phyloP scores from a whole-genome alignment of 2,329 filamentous ascomycete species.

The Volutella citrinella region DNA sequence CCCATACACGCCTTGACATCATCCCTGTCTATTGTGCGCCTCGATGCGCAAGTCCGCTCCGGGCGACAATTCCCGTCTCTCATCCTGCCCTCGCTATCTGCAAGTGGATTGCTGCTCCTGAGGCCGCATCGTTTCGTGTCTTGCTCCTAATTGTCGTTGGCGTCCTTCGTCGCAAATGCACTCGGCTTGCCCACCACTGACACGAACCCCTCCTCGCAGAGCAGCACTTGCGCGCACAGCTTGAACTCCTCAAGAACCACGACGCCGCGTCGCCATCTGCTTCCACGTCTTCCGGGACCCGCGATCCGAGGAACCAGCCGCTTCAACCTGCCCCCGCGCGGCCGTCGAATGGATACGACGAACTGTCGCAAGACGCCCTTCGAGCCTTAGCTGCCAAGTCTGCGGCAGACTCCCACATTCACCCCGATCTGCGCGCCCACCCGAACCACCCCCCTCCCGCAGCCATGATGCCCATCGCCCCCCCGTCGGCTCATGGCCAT shows the following conservation, averaged over 20 bases:
- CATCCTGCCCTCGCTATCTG: no score
- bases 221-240: constrained; percentile 42
- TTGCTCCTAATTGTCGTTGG: no score
- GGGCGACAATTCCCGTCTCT: no score
- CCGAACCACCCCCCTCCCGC: constrained; percentile 26
- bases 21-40: constrained; percentile 23
- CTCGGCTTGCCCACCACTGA: constrained; percentile 20
- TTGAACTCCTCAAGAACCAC: constrained; percentile 42
- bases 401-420: constrained; percentile 45
- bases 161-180: constrained; percentile 9
- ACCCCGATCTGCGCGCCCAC: constrained; percentile 44
- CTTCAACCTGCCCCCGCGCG: constrained; percentile 29
- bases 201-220: constrained; percentile 28
- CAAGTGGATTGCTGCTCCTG: no score
- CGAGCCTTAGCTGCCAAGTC: constrained; percentile 32
- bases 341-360: constrained; percentile 46
- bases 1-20: constrained; percentile 17
- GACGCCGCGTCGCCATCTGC: constrained; percentile 32
- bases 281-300: constrained; percentile 23
- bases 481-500: constrained; percentile 31
- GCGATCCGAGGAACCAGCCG: constrained; percentile 28
- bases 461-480: constrained; percentile 38
- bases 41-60: no score
- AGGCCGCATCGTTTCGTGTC: no score
- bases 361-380: constrained; percentile 34